Conservation (phyloP, 164 flowering plant species). For the Cinnamomum chago region DNA sequence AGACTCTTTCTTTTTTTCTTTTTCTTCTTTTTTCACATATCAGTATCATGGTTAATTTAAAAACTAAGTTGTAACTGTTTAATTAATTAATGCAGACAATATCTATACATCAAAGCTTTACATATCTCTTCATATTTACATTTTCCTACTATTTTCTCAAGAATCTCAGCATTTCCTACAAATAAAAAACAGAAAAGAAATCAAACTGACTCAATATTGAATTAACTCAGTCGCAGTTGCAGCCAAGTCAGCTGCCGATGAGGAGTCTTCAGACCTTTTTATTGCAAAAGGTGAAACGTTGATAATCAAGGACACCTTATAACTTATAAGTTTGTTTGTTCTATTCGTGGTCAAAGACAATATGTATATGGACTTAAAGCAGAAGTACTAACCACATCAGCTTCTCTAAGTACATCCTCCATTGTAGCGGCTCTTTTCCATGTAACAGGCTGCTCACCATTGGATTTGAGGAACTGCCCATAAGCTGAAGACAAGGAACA, state of each 20-base stretch:
- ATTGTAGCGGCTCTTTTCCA: constrained; percentile 84
- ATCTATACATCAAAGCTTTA: too few relatives aligned
- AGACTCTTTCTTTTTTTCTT: too few relatives aligned
- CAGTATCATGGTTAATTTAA: too few relatives aligned
- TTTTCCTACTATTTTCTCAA: background rate
- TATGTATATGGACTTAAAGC: background rate
- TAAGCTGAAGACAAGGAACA: constrained; percentile 47
- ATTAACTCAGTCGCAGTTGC: background rate
- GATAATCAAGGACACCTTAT: background rate
- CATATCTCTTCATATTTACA: background rate
- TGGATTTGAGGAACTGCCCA: constrained; percentile 83
- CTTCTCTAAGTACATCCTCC: constrained; percentile 86
- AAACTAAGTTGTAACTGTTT: too few relatives aligned
- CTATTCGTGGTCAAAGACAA: background rate
- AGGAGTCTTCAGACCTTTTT: background rate
- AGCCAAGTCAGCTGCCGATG: background rate
- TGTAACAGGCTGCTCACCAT: constrained; percentile 78
- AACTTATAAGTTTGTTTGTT: background rate
- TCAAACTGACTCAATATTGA: background rate
- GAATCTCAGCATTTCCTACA: too few relatives aligned
- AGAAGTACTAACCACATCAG: constrained; percentile 63
- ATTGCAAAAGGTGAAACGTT: background rate
- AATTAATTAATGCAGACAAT: too few relatives aligned
- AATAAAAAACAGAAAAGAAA: too few relatives aligned
- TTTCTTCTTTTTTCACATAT: too few relatives aligned